Conservation (phyloP, 176 grass and related monocot species). For the Phoenix dactylifera region DNA sequence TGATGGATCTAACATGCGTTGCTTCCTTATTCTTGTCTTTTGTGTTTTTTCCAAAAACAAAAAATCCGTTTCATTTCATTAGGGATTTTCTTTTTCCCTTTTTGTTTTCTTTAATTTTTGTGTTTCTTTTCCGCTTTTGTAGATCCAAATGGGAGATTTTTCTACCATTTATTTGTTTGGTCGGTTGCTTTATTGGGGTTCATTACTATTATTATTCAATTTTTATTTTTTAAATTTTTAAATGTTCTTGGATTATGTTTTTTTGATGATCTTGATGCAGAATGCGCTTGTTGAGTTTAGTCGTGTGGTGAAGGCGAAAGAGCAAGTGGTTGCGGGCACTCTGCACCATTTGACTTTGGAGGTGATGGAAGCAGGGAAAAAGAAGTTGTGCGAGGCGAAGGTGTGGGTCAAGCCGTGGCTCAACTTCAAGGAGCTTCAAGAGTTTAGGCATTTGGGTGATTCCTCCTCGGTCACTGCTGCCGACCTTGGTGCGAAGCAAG, state of each 20-base stretch:
- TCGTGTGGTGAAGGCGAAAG: conserved; percentile 79
- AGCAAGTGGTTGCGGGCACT: conserved; percentile 80
- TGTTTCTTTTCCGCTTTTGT: too few relatives aligned
- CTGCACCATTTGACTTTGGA: conserved; percentile 82
- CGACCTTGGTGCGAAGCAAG: conserved; percentile 48
- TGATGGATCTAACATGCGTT: not conserved
- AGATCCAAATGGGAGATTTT: too few relatives aligned
- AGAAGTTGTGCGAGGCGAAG: conserved; percentile 92
- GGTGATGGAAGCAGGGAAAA: conserved; percentile 56
- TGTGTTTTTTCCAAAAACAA: too few relatives aligned
- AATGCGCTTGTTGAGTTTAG: conserved; percentile 76
- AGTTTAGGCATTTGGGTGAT: conserved; percentile 41
- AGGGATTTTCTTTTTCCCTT: too few relatives aligned
- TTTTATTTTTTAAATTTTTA: not conserved
- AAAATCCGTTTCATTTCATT: too few relatives aligned
- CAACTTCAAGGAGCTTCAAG: conserved; percentile 85
- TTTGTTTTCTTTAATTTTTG: too few relatives aligned
- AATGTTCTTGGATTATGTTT: conserved; percentile 7
- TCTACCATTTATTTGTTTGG: too few relatives aligned
- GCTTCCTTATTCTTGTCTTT: too few relatives aligned
- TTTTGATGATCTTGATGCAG: conserved; percentile 20
- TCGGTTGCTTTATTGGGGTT: too few relatives aligned
- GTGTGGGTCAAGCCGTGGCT: conserved; percentile 95
- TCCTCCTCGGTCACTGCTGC: conserved; percentile 34
- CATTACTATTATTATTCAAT: not conserved